These are phyloP conservation scores for Crassisporium funariophilum DNA, from an alignment of 768 basidiomycete genomes.

Conservation along the genomic window DNA sequence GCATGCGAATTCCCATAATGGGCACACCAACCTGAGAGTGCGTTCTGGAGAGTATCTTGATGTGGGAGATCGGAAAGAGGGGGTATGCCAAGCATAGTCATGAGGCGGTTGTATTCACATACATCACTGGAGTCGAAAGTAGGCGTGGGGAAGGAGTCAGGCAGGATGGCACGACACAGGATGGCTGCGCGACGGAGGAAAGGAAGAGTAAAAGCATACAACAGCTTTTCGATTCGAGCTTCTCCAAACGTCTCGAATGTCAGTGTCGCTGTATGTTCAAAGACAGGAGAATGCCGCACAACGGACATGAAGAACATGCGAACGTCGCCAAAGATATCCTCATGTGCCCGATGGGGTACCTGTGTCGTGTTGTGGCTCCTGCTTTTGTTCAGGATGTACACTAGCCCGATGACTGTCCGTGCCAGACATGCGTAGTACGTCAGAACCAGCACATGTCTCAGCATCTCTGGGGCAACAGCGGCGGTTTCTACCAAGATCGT, in stretches of 20 bases:
- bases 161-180: slow-evolving; percentile 74
- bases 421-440: slow-evolving; percentile 91
- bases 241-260: slow-evolving; percentile 83
- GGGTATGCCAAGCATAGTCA: slow-evolving; percentile 77
- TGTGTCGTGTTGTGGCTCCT: slow-evolving; percentile 53
- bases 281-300: slow-evolving; percentile 84
- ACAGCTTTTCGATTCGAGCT: slow-evolving; percentile 78
- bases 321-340: slow-evolving; percentile 80
- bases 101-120: slow-evolving; percentile 79
- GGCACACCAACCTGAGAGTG: slow-evolving; percentile 88
- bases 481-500: slow-evolving; percentile 89
- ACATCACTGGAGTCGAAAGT: slow-evolving; percentile 39
- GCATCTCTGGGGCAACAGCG: slow-evolving; percentile 84
- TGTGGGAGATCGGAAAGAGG: slow-evolving; percentile 76
- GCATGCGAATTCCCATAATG: slow-evolving; percentile 85
- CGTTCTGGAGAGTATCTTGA: slow-evolving; percentile 86
- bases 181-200: slow-evolving; percentile 90
- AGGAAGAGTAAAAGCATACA: slow-evolving; percentile 88
- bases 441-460: slow-evolving; percentile 85
- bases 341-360: slow-evolving; percentile 50
- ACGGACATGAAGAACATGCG: slow-evolving; percentile 91
- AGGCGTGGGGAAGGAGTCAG: slow-evolving; percentile 61
- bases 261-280: slow-evolving; percentile 81
- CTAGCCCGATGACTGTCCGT: slow-evolving; percentile 81
- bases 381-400: slow-evolving; percentile 79